A percentile compares a stretch with the other conserved stretches of the same genome.
phyloP scores from a whole-genome alignment of 148 eudicot species.

The Rheum nobile region DNA sequence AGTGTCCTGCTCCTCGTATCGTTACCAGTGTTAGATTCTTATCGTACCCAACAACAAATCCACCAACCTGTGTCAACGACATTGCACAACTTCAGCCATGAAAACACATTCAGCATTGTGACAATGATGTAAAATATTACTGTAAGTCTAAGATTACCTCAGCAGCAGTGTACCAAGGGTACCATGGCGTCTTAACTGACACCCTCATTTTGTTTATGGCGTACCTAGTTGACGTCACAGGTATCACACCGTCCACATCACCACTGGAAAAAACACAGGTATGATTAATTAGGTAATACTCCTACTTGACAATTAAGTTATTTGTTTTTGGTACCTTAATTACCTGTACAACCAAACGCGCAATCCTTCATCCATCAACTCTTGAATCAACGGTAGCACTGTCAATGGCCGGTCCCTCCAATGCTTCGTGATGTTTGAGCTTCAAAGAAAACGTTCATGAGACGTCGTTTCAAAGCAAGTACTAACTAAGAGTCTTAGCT shows the following conservation, averaged over 20 bases:
- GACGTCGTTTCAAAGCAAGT: not conserved
- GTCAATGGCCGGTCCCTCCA: slow-evolving; percentile 2
- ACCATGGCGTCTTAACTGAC: slow-evolving; percentile 32
- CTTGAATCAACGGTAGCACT: not conserved
- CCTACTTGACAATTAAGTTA: too few species aligned
- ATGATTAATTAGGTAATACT: not conserved
- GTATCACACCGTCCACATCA: slow-evolving; percentile 28
- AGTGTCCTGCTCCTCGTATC: slow-evolving; percentile 40
- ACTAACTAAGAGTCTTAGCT: not conserved
- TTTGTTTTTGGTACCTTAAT: not conserved
- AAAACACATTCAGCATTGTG: not conserved
- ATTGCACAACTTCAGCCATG: too few species aligned
- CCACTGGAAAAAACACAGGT: slow-evolving; percentile 22
- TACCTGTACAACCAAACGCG: slow-evolving; percentile 7
- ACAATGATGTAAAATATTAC: not conserved
- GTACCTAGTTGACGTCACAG: slow-evolving; percentile 18
- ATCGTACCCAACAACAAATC: slow-evolving; percentile 31
- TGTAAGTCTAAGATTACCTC: slow-evolving; percentile 21
- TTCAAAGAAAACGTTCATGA: not conserved
- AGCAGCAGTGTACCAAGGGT: slow-evolving; percentile 30
- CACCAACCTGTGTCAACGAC: slow-evolving; percentile 26
- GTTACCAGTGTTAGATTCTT: slow-evolving; percentile 27
- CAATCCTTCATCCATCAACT: not conserved
- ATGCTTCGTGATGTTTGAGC: not conserved
- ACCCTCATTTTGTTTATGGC: slow-evolving; percentile 36